Conservation (phyloP, 305 asterid genomes). For the Petunia hybrid region DNA sequence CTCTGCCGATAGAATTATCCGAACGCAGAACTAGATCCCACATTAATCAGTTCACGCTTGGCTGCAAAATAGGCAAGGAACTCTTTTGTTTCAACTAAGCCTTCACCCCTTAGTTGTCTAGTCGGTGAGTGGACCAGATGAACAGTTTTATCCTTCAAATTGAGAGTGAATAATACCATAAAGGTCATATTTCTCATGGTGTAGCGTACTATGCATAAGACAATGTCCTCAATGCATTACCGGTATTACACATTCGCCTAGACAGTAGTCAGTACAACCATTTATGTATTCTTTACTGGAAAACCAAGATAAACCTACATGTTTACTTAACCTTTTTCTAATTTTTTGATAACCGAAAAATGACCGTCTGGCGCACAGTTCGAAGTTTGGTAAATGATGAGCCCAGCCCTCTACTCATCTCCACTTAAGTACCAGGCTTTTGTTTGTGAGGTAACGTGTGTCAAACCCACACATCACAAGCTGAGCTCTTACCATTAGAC, state of each 20-base stretch:
- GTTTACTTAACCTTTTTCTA: too few relatives aligned
- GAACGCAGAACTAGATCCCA: not conserved
- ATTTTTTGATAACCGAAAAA: too few relatives aligned
- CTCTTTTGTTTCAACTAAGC: not conserved
- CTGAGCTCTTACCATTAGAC: too few relatives aligned
- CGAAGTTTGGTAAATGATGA: too few relatives aligned
- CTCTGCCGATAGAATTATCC: conserved; percentile 14
- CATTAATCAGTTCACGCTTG: conserved; percentile 3
- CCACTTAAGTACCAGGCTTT: too few relatives aligned
- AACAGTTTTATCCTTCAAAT: not conserved
- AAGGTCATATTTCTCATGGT: not conserved
- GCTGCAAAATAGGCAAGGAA: conserved; percentile 7
- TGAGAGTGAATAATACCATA: conserved; percentile 17
- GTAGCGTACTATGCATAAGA: not conserved
- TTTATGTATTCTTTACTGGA: not conserved
- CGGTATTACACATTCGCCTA: not conserved
- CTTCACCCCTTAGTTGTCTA: not conserved
- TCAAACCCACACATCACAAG: too few relatives aligned
- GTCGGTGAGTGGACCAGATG: not conserved
- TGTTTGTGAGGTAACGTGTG: too few relatives aligned
- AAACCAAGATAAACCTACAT: too few relatives aligned
- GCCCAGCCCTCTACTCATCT: too few relatives aligned
- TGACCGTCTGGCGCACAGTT: too few relatives aligned
- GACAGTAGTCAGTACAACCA: not conserved
- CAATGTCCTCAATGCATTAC: not conserved